A percentile compares a stretch with the other conserved stretches of the same genome.
These are phyloP conservation scores for Sporopachydermia quercuum DNA, from an alignment of 805 yeast species.

Conservation along the genomic window DNA sequence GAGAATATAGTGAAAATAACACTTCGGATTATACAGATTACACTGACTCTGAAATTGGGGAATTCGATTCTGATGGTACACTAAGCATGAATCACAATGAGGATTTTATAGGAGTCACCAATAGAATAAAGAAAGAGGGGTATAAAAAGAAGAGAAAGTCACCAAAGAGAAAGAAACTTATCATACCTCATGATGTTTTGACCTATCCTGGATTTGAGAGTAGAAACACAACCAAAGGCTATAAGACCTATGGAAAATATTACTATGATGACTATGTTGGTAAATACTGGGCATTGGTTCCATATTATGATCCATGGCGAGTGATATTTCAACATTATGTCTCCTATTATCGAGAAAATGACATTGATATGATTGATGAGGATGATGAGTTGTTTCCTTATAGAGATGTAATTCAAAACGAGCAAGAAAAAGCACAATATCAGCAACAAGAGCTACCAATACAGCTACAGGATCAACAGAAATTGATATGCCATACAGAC, in stretches of 20 bases:
- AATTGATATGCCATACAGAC: no score
- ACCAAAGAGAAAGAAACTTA: neutral
- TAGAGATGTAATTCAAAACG: no score
- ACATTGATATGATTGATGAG: no score
- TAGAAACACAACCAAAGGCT: neutral
- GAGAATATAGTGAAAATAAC: no score
- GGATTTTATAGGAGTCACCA: neutral
- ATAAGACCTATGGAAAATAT: neutral
- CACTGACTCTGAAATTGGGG: neutral
- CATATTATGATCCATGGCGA: neutral
- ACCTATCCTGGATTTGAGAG: neutral
- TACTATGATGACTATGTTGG: neutral
- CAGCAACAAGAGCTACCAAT: no score
- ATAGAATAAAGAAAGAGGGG: neutral
- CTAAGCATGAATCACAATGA: neutral
- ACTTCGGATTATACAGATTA: neutral
- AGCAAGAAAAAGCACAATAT: no score
- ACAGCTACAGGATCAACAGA: no score
- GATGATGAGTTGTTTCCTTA: no score
- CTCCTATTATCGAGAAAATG: no score
- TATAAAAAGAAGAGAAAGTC: neutral
- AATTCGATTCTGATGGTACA: no score
- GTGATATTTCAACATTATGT: neutral
- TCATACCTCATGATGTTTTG: neutral
- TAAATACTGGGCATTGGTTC: neutral